These are phyloP conservation scores for Ogataea corticis DNA, from an alignment of 805 yeast genomes.

Conservation along the genomic window DNA sequence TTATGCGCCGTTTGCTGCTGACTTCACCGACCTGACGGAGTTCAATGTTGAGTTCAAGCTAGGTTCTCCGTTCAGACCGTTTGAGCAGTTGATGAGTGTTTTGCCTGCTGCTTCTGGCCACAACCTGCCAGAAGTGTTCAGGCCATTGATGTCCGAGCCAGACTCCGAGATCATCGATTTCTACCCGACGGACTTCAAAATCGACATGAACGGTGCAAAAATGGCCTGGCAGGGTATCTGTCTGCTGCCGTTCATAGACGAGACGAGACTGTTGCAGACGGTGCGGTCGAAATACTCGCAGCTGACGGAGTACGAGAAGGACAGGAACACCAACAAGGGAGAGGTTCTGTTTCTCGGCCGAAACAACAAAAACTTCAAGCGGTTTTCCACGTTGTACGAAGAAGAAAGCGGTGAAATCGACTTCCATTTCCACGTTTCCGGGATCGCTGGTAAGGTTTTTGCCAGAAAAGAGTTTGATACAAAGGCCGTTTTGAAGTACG, in stretches of 20 bases:
- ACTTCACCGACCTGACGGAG: conserved; percentile 59
- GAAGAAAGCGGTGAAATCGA: conserved; percentile 27
- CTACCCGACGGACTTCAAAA: conserved; percentile 83
- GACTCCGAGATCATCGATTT: conserved; percentile 86
- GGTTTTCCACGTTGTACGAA: conserved; percentile 44
- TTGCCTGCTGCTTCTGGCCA: conserved; percentile 93
- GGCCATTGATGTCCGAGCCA: conserved; percentile 76
- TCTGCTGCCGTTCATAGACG: conserved; percentile 87
- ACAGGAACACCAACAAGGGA: conserved; percentile 68
- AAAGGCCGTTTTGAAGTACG: conserved; percentile 40
- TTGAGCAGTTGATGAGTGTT: conserved; percentile 92
- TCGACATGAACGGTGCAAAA: conserved; percentile 94
- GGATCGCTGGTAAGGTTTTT: conserved; percentile 58
- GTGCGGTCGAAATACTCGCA: conserved; percentile 64
- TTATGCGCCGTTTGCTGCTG: conserved; percentile 96
- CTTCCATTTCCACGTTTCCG: conserved; percentile 52
- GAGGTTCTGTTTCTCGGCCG: conserved; percentile 72
- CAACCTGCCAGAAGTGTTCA: conserved; percentile 76
- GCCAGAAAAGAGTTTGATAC: conserved; percentile 39
- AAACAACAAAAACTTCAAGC: conserved; percentile 50
- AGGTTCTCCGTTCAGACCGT: conserved; percentile 86
- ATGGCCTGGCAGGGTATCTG: conserved; percentile 97
- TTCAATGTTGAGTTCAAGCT: conserved; percentile 55
- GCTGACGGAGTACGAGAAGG: conserved; percentile 65
- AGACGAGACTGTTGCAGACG: conserved; percentile 62